These are phyloP conservation scores for bread wheat (Triticum aestivum) DNA, from an alignment of 176 grass and related monocot species.

Conservation along the genomic window IWGSC_CS_RefSeq_v2.1 NC_057798.1:553655727-553656226, in stretches of 20 bases:
- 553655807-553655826: constrained; percentile 96
- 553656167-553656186: no score
- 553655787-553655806: constrained; percentile 95
- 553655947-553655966: not conserved
- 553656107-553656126: no score
- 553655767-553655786: not conserved
- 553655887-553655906: not conserved
- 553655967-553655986: not conserved
- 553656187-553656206: no score
- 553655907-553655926: not conserved
- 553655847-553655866: constrained; percentile 96
- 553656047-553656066: not conserved
- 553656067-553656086: not conserved
- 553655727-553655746: not conserved
- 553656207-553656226: no score
- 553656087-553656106: no score
- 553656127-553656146: no score
- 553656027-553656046: not conserved
- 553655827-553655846: constrained; percentile 86
- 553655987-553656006: not conserved
- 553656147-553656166: no score
- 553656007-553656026: not conserved
- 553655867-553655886: constrained; percentile 94
- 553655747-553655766: not conserved
- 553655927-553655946: no score